These are phyloP conservation scores for Elymus sibiricus DNA, from an alignment of 176 grass and related monocot species.

Conservation along the genomic window DNA sequence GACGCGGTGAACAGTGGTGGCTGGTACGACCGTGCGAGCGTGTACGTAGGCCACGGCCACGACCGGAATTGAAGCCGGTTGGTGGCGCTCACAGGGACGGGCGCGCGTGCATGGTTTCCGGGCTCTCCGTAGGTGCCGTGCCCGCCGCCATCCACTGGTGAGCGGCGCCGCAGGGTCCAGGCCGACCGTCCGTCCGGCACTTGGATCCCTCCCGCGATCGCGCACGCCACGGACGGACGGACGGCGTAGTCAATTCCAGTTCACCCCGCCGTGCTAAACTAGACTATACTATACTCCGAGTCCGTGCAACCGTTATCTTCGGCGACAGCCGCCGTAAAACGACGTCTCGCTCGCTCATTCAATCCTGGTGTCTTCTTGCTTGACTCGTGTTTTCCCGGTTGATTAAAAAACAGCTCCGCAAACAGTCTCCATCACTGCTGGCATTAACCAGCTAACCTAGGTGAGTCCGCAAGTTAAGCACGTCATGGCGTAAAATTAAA, in stretches of 20 bases:
- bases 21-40: not conserved
- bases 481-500: not conserved
- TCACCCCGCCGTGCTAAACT: not conserved
- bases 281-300: no score
- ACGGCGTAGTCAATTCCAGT: not conserved
- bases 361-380: no score
- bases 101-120: not conserved
- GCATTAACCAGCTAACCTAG: no score
- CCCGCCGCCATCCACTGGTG: not conserved
- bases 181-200: not conserved
- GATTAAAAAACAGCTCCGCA: not conserved
- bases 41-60: not conserved
- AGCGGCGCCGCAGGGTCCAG: not conserved
- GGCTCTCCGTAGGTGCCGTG: not conserved
- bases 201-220: not conserved
- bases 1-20: not conserved
- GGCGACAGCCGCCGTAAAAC: not conserved
- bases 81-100: slow-evolving; percentile 17
- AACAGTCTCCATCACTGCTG: not conserved
- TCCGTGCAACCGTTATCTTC: not conserved
- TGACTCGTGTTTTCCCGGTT: not conserved
- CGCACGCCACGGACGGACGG: not conserved
- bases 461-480: not conserved
- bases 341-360: not conserved
- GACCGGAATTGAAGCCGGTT: not conserved